These are phyloP conservation scores for Tulasnella sp. DNA, from an alignment of 768 basidiomycete genomes.

Conservation along the genomic window DNA sequence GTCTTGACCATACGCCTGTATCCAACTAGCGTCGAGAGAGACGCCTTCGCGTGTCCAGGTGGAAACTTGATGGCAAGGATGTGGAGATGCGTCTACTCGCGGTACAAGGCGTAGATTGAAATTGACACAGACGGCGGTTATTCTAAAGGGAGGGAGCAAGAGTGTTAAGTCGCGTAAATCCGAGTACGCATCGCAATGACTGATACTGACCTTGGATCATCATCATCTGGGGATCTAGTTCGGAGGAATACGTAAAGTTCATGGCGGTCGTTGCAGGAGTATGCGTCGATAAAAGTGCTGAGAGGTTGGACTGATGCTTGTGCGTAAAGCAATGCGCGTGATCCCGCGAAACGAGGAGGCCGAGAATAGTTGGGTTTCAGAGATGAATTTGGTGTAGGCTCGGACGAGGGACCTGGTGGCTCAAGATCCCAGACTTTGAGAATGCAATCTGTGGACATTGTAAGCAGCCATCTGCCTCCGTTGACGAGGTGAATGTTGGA, in stretches of 20 bases:
- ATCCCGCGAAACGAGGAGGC: neutral
- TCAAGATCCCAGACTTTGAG: neutral
- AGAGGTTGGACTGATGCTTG: neutral
- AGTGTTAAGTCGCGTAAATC: neutral
- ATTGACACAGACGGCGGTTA: neutral
- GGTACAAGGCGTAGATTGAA: neutral
- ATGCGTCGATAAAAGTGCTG: neutral
- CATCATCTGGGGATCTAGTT: neutral
- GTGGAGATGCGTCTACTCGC: neutral
- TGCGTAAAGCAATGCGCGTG: neutral
- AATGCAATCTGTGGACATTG: neutral
- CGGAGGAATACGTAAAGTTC: neutral
- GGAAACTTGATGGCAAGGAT: neutral
- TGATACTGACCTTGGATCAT: neutral
- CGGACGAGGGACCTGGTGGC: neutral
- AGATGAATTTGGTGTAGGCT: neutral
- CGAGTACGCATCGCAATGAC: neutral
- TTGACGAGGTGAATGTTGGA: neutral
- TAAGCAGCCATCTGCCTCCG: slow-evolving; percentile 1
- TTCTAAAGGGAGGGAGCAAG: neutral
- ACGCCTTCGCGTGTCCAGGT: neutral
- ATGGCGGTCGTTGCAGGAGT: neutral
- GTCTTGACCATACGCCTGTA: neutral
- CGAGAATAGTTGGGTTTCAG: neutral
- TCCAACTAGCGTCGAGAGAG: neutral